phyloP scores from a whole-genome alignment of 1,284 basidiomycete species.

The Veloporphyrellus conicus region DNA sequence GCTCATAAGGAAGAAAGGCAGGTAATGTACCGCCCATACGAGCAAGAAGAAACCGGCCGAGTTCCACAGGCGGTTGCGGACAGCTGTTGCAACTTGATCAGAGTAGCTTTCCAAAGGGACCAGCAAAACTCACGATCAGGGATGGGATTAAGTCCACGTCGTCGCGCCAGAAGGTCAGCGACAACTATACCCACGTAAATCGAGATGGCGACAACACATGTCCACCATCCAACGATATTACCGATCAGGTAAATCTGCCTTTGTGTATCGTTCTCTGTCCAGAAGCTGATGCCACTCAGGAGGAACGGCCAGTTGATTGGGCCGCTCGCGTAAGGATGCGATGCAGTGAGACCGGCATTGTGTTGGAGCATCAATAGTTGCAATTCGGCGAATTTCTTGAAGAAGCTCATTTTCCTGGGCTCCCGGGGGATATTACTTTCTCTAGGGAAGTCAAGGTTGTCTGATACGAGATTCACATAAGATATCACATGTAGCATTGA shows the following conservation, averaged over 20 bases:
- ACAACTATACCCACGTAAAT: constrained; percentile 87
- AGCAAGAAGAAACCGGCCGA: constrained; percentile 93
- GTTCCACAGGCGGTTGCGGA: constrained; percentile 91
- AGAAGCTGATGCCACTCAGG: constrained; percentile 94
- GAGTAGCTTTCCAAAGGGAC: not conserved
- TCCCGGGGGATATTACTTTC: constrained; percentile 49
- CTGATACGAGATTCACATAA: constrained; percentile 9
- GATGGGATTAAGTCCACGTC: constrained; percentile 82
- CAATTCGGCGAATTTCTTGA: constrained; percentile 91
- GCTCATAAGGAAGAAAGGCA: constrained; percentile 97
- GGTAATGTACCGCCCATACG: constrained; percentile 94
- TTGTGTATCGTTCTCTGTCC: constrained; percentile 82
- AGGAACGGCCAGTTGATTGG: constrained; percentile 99
- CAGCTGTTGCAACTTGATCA: constrained; percentile 45
- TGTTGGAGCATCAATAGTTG: constrained; percentile 97
- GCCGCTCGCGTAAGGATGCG: constrained; percentile 90
- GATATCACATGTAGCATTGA: not conserved
- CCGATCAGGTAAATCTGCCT: constrained; percentile 97
- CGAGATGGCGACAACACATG: constrained; percentile 78
- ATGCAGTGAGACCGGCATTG: constrained; percentile 91
- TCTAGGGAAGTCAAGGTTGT: constrained; percentile 11
- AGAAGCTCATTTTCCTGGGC: constrained; percentile 82
- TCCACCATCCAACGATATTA: constrained; percentile 95
- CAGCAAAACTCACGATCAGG: constrained; percentile 64
- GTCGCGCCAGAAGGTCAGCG: constrained; percentile 84